Evolutionary conservation across 1,284 basidiomycete genomes (phyloP).

Genomic region (Lignosus rhinocerotis): DNA sequence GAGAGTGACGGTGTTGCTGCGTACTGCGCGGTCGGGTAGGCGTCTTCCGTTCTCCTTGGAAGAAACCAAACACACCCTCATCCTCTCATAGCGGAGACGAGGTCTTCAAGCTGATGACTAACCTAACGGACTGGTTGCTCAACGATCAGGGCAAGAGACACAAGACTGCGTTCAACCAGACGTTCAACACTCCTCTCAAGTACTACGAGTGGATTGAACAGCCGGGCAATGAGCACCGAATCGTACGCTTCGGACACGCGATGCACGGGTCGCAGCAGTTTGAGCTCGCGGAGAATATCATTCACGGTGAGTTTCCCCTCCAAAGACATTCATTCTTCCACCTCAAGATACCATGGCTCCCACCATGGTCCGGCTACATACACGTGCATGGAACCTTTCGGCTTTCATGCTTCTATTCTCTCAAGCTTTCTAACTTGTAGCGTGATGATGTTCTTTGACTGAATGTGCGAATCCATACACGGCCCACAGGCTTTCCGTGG

Average conservation of each 20-base stretch:
- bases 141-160: constrained; percentile 4
- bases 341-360: neutral
- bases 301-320: constrained; percentile 10
- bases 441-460: neutral
- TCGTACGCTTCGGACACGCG: constrained; percentile 18
- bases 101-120: constrained; percentile 11
- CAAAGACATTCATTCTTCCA: neutral
- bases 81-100: constrained; percentile 10
- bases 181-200: constrained; percentile 31
- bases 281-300: constrained; percentile 21
- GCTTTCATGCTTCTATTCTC: neutral
- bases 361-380: neutral
- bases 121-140: constrained; percentile 17
- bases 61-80: neutral
- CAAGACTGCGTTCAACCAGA: constrained; percentile 7
- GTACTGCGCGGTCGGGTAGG: constrained; percentile 9
- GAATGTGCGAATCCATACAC: neutral
- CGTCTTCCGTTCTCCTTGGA: neutral
- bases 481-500: constrained; percentile 62
- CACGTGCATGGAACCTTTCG: neutral
- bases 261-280: constrained; percentile 21
- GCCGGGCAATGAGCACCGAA: constrained; percentile 14
- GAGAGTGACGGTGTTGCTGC: constrained; percentile 19
- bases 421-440: neutral
- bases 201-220: constrained; percentile 21